phyloP scores from a whole-genome alignment of 2,329 filamentous ascomycete genomes.

The Chrysoporthe cubensis region DNA sequence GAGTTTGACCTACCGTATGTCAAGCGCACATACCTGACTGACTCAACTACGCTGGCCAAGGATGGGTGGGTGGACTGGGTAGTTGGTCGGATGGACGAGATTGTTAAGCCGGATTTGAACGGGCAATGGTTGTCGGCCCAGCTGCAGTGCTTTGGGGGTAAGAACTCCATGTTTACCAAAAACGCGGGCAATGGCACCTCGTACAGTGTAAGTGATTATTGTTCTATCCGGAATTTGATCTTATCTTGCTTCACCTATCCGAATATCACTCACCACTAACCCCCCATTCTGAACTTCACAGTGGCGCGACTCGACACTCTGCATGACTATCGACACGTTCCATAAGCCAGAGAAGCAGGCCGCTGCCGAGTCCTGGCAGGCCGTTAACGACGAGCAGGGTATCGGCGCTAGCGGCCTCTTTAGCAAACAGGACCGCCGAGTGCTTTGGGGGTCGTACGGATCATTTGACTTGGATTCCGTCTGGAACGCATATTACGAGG shows the following conservation, averaged over 20 bases:
- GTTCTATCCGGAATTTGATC: background rate
- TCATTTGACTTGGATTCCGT: slow-evolving; percentile 41
- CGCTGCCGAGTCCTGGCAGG: slow-evolving; percentile 47
- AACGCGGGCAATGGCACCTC: slow-evolving; percentile 51
- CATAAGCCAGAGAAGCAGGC: slow-evolving; percentile 40
- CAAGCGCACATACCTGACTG: slow-evolving; percentile 51
- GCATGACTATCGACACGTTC: slow-evolving; percentile 49
- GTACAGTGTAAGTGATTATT: slow-evolving; percentile 39
- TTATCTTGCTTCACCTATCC: too few relatives aligned
- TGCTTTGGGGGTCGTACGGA: slow-evolving; percentile 47
- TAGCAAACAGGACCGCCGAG: slow-evolving; percentile 42
- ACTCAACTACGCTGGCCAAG: slow-evolving; percentile 44
- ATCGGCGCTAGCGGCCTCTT: slow-evolving; percentile 37
- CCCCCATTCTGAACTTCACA: background rate
- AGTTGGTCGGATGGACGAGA: slow-evolving; percentile 41
- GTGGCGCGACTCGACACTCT: slow-evolving; percentile 50
- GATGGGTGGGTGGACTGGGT: slow-evolving; percentile 47
- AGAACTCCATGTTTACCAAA: slow-evolving; percentile 44
- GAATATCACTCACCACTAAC: background rate
- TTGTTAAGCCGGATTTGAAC: slow-evolving; percentile 39
- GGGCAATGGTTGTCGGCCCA: slow-evolving; percentile 49
- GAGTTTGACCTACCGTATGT: slow-evolving; percentile 54
- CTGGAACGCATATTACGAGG: slow-evolving; percentile 43
- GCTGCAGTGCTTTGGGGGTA: slow-evolving; percentile 50
- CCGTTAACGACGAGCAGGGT: slow-evolving; percentile 41